Evolutionary conservation across 352 stramenopile species (phyloP), one percentile per base, ranked within the genome.

Genomic region (Globisporangium iwayamae): DNA sequence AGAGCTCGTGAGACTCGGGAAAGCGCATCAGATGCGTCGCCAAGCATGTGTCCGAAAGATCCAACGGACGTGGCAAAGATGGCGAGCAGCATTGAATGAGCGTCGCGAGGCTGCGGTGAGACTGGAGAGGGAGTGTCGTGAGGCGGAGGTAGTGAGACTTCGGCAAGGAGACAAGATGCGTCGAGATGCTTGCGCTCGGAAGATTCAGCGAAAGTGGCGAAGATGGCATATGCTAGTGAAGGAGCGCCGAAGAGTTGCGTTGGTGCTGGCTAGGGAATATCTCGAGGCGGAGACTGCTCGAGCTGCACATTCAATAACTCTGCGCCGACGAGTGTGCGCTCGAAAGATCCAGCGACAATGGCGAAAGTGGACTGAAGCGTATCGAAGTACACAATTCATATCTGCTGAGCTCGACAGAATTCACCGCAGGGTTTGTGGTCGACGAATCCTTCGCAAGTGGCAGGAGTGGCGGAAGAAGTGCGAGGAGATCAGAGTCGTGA

Each of bases 61-160:
- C 16, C 69, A 75, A 25, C 48, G 11, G 13, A 38, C 38, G 9
- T 75, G 66, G 66, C 56, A 50, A 11, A 43, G n/a, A 32, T 68
- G 66, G 60, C 47, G 46, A 4, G 11, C 28, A 32, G 36, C 20
- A 25, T n/a, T 20, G 34, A 32, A 51, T 38, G 45, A 52, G 47
- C 45, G 48, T 30, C 45, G 25, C 9, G 45, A 60, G n/a, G 16
- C 30, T 55, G 39, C 22, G 14, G n/a, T 20, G 28, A 11, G 13
- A 41, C 8, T 56, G 8, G 51, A 4, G 28, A 41, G 9, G 8
- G 16, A 43, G 14, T 18, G 28, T 14, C 16, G 34, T 10, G 51
- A 43, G 18, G 25, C 11, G 25, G 46, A 63, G 4, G 3, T 6
- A 18, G 5, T 16, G 25, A 63, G 43, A 52, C 28, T 18, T 2